Conservation (phyloP, 305 asterid species). For the Petunia hybrid region DNA sequence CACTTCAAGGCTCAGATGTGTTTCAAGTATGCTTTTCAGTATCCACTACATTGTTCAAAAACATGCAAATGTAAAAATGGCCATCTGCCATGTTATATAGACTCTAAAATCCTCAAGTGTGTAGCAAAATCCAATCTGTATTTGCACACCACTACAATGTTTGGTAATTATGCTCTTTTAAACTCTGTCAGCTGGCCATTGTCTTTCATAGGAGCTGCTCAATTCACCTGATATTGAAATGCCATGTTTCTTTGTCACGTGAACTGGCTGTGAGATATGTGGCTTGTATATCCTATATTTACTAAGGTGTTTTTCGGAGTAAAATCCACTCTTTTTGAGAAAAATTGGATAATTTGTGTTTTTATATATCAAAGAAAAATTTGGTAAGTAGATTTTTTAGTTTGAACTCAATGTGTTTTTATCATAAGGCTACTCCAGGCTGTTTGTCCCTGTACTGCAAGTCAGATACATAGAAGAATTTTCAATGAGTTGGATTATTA, state of each 20-base stretch:
- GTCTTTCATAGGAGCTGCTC: neutral
- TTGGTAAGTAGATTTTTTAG: slow-evolving; percentile 20
- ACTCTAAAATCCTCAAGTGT: neutral
- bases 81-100: slow-evolving; percentile 2
- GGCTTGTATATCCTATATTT: neutral
- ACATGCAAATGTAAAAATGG: neutral
- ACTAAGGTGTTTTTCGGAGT: neutral
- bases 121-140: neutral
- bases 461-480: slow-evolving; percentile 2
- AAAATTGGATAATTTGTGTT: neutral
- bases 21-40: too few species aligned
- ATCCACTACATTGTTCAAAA: neutral
- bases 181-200: neutral
- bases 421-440: slow-evolving; percentile 10
- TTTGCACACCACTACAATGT: neutral
- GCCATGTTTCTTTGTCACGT: neutral
- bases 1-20: too few species aligned
- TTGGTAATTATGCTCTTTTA: neutral
- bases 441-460: slow-evolving; percentile 15
- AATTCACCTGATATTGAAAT: slow-evolving; percentile 11
- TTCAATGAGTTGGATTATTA: slow-evolving; percentile 22
- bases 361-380: neutral
- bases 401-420: slow-evolving; percentile 17
- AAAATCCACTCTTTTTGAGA: neutral
- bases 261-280: slow-evolving; percentile 7